These are phyloP conservation scores for Parastagonospora nodorum DNA, from an alignment of 2,329 filamentous ascomycete species.

Conservation along the genomic window DNA sequence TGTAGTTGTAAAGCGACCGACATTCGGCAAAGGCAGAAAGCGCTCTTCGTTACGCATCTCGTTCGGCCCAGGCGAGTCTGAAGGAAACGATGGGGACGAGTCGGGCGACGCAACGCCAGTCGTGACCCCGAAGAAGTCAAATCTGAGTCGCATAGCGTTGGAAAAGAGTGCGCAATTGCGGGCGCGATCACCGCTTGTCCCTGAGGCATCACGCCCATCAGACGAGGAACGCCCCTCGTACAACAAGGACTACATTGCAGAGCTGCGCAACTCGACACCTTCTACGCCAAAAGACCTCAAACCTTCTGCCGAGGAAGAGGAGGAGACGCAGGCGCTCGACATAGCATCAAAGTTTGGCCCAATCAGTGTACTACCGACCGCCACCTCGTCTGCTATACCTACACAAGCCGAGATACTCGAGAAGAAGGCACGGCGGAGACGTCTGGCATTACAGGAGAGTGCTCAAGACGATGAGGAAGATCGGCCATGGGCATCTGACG, in stretches of 20 bases:
- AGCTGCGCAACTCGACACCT: constrained; percentile 84
- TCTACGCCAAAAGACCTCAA: constrained; percentile 72
- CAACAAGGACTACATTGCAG: constrained; percentile 82
- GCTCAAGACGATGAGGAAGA: constrained; percentile 57
- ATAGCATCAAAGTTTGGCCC: constrained; percentile 63
- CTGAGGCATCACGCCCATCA: constrained; percentile 55
- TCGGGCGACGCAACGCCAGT: constrained; percentile 53
- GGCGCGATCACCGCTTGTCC: constrained; percentile 52
- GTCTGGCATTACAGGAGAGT: constrained; percentile 75
- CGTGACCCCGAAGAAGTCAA: constrained; percentile 66
- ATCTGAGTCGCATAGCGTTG: constrained; percentile 65
- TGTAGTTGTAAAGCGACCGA: constrained; percentile 60
- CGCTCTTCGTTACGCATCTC: constrained; percentile 77
- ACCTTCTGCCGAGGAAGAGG: constrained; percentile 44
- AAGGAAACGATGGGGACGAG: constrained; percentile 58
- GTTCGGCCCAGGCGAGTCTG: constrained; percentile 68
- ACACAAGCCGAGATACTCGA: constrained; percentile 85
- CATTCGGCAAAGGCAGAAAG: constrained; percentile 63
- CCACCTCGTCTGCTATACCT: constrained; percentile 63
- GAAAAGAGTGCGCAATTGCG: constrained; percentile 71
- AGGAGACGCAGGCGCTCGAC: constrained; percentile 54
- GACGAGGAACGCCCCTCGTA: constrained; percentile 78
- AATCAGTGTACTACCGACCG: constrained; percentile 41
- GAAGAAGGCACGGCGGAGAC: constrained; percentile 86
- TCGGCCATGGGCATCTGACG: constrained; percentile 48